Evolutionary conservation across 2,329 filamentous ascomycete species (phyloP).

Genomic region (Talaromyces sp.): DNA sequence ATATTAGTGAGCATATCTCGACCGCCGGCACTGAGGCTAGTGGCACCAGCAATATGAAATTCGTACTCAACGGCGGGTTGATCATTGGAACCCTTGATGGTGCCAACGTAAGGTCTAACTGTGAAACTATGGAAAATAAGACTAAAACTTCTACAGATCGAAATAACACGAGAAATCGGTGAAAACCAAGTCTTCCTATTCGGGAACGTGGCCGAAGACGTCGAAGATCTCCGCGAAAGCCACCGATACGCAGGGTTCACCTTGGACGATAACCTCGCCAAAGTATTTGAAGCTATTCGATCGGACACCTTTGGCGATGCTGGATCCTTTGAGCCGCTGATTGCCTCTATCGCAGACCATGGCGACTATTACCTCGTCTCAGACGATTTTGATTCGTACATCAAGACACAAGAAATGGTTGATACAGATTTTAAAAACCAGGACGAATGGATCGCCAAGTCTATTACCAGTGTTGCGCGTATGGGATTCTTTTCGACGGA

Average conservation of each 20-base stretch:
- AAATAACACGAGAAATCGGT: conserved; percentile 94
- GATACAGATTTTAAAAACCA: conserved; percentile 89
- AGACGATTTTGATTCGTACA: conserved; percentile 93
- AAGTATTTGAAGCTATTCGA: conserved; percentile 81
- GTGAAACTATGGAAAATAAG: not conserved
- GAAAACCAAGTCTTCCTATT: conserved; percentile 99
- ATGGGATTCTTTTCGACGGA: conserved; percentile 99
- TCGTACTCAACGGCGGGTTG: conserved; percentile 91
- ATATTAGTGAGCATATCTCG: conserved; percentile 97
- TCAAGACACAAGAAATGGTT: conserved; percentile 83
- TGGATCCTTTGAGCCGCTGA: conserved; percentile 72
- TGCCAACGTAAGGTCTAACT: conserved; percentile 70
- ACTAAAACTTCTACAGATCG: conserved; percentile 56
- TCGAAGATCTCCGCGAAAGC: conserved; percentile 87
- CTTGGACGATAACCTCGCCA: conserved; percentile 69
- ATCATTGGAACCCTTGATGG: conserved; percentile 98
- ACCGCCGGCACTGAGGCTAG: conserved; percentile 87
- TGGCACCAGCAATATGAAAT: conserved; percentile 99
- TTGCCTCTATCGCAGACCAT: conserved; percentile 81
- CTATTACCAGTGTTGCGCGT: conserved; percentile 76
- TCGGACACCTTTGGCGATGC: conserved; percentile 74
- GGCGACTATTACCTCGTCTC: conserved; percentile 97
- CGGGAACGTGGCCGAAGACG: conserved; percentile 90
- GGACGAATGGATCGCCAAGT: conserved; percentile 88
- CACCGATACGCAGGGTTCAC: conserved; percentile 79